Conservation (phyloP, 305 asterid species). For the Solanum chacoense region DNA sequence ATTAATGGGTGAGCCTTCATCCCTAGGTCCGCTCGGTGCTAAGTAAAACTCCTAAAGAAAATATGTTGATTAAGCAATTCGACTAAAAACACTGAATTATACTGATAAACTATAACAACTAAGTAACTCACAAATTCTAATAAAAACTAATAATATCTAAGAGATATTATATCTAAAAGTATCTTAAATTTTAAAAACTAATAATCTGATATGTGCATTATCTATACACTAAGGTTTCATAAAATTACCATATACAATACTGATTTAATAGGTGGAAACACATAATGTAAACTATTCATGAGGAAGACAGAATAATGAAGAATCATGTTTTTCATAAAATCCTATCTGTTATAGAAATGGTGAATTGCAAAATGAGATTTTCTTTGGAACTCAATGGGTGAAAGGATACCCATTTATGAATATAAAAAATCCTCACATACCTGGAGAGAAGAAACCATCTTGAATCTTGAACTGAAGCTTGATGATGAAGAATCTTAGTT, state of each 20-base stretch:
- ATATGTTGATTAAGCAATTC: background rate
- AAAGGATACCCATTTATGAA: background rate
- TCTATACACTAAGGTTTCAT: background rate
- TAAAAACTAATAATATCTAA: no score
- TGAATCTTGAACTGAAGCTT: background rate
- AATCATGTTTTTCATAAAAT: background rate
- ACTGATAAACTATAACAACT: background rate
- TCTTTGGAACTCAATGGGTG: background rate
- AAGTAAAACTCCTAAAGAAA: background rate
- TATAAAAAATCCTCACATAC: background rate
- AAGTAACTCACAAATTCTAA: background rate
- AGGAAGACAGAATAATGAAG: background rate
- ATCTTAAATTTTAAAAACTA: fast-evolving
- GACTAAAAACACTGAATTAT: background rate
- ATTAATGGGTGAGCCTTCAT: background rate
- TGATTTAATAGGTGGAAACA: background rate
- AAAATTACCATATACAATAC: background rate
- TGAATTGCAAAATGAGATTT: no score
- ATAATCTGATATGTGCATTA: fast-evolving
- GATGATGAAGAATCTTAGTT: background rate
- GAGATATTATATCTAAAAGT: background rate
- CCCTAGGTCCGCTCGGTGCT: background rate
- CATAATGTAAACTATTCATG: background rate
- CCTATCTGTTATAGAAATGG: fast-evolving
- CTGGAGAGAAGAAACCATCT: background rate